These are phyloP conservation scores for Plicaturopsis crispa DNA, from an alignment of 768 basidiomycete genomes.

Conservation along the genomic window DNA sequence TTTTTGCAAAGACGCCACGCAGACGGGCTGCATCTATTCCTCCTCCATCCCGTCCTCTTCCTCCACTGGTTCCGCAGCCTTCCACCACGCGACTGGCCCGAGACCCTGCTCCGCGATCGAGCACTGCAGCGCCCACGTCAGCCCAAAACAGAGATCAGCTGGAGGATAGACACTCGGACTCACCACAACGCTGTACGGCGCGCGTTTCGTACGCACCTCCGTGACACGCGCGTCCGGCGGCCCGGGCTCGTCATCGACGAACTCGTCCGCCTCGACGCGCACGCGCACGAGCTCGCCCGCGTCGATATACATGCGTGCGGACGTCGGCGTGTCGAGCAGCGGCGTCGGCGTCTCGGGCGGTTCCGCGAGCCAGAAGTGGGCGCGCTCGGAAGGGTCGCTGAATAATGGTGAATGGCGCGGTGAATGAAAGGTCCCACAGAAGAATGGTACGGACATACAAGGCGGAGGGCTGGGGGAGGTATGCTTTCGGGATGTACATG, in stretches of 20 bases:
- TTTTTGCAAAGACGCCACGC: not conserved
- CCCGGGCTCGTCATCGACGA: conserved; percentile 81
- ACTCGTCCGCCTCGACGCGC: conserved; percentile 75
- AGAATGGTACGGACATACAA: conserved; percentile 43
- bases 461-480: conserved; percentile 75
- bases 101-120: conserved; percentile 81
- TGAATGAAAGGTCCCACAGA: not conserved
- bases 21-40: no score
- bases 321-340: conserved; percentile 59
- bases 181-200: conserved; percentile 70
- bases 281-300: conserved; percentile 68
- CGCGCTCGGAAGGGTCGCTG: conserved; percentile 78
- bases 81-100: conserved; percentile 75
- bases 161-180: conserved; percentile 13
- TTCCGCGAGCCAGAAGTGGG: conserved; percentile 69
- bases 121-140: conserved; percentile 46
- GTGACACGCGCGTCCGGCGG: conserved; percentile 64
- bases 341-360: conserved; percentile 37
- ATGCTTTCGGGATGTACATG: conserved; percentile 72
- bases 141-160: not conserved
- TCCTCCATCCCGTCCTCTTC: conserved; percentile 37
- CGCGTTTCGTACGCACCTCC: conserved; percentile 38
- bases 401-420: conserved; percentile 1
- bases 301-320: conserved; percentile 77
- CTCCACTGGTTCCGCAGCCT: conserved; percentile 33